Conservation (phyloP, 2,329 filamentous ascomycete species). For the Talaromyces sp. region DNA sequence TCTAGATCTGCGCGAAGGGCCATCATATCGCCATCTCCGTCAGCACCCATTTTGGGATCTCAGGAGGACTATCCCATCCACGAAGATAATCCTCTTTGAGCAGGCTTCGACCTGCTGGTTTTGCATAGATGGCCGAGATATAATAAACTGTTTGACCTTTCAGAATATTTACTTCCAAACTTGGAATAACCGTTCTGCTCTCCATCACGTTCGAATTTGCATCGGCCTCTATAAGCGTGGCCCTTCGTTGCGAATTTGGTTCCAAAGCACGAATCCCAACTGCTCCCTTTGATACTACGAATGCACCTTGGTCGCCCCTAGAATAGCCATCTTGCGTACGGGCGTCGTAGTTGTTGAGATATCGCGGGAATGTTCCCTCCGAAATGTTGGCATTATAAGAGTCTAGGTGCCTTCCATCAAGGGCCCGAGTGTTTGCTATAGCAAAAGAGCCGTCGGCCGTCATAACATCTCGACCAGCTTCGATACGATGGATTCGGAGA, state of each 20-base stretch:
- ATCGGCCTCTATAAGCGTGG: not conserved
- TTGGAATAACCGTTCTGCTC: not conserved
- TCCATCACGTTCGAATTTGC: not conserved
- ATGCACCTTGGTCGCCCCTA: not conserved
- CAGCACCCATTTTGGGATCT: not conserved
- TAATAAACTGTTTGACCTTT: not conserved
- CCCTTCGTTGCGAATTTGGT: not conserved
- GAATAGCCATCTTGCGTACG: not conserved
- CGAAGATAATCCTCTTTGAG: not conserved
- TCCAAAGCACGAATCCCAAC: not conserved
- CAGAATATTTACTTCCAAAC: not conserved
- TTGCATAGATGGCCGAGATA: not conserved
- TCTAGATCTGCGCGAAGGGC: not conserved
- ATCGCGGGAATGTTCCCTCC: not conserved
- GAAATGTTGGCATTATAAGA: not conserved
- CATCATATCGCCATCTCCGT: not conserved
- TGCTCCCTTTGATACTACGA: not conserved
- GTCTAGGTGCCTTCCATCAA: not conserved
- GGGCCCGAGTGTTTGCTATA: not conserved
- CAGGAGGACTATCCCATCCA: not conserved
- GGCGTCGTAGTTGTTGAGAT: not conserved
- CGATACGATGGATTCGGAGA: not conserved
- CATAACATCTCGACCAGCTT: not conserved
- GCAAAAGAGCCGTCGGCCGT: not conserved
- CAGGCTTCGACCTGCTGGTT: not conserved